A percentile compares a stretch with the other conserved stretches of the same genome.
These are phyloP conservation scores for Pezicula radicicola DNA, from an alignment of 2,329 filamentous ascomycete species.

Conservation along the genomic window DNA sequence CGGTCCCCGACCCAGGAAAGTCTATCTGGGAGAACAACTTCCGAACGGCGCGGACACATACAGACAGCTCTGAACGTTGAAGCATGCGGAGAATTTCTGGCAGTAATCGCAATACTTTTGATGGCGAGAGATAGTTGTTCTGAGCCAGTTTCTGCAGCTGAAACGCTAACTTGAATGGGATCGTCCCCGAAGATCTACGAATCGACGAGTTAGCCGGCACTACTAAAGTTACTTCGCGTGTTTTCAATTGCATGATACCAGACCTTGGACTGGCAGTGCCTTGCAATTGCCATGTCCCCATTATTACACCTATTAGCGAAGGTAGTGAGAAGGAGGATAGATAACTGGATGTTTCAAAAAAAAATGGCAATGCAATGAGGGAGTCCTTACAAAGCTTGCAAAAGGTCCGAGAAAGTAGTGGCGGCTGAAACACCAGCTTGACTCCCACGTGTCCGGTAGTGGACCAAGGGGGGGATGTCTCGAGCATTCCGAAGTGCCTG, in stretches of 20 bases:
- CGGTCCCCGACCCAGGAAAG: conserved; percentile 48
- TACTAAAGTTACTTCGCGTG: not conserved
- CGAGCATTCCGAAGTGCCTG: conserved; percentile 23
- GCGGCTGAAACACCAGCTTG: too few species aligned
- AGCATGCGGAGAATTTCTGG: conserved; percentile 33
- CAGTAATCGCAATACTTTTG: conserved; percentile 42
- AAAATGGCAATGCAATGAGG: too few species aligned
- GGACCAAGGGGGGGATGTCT: conserved; percentile 28
- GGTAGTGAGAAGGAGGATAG: too few species aligned
- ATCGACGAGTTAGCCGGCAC: not conserved
- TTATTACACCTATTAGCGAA: too few species aligned
- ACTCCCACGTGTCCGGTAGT: conserved; percentile 6
- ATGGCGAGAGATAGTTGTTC: conserved; percentile 60
- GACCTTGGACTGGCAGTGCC: not conserved
- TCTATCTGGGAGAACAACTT: conserved; percentile 49
- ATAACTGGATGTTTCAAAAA: too few species aligned
- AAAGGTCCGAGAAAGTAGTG: too few species aligned
- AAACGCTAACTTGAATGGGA: conserved; percentile 55
- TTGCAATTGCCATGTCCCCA: too few species aligned
- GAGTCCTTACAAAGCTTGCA: too few species aligned
- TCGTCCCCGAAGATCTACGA: conserved; percentile 10
- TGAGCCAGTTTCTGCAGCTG: conserved; percentile 61
- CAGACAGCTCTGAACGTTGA: conserved; percentile 27
- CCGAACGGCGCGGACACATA: conserved; percentile 52
- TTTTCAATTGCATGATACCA: not conserved